phyloP scores from a whole-genome alignment of 225 moss, liverwort and hornwort genomes.

The Antitrichia curtipendula region DNA sequence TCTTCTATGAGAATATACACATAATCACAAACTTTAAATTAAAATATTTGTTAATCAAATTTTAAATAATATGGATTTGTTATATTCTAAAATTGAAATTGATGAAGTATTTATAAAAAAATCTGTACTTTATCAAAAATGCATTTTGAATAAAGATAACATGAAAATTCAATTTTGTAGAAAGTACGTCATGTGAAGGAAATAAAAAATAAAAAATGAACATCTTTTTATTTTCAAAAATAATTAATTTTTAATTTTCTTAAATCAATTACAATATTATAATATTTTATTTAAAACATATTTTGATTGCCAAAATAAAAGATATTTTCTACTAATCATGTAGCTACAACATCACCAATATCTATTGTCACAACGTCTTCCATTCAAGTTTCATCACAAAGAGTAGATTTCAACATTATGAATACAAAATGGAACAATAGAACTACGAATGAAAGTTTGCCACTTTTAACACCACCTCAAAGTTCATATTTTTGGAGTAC shows the following conservation, averaged over 20 bases:
- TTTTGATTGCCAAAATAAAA: background rate
- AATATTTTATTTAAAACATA: no score
- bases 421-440: constrained; percentile 44
- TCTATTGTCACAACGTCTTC: background rate
- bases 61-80: fast-evolving
- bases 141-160: no score
- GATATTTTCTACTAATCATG: background rate
- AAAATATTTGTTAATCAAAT: background rate
- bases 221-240: background rate
- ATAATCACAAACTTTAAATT: background rate
- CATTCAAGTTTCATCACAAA: constrained; percentile 10
- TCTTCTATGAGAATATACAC: no score
- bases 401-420: background rate
- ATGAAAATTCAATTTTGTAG: background rate
- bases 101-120: background rate
- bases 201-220: background rate
- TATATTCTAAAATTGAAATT: background rate
- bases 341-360: background rate
- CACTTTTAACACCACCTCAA: constrained; percentile 37
- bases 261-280: background rate
- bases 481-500: constrained; percentile 69
- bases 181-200: fast-evolving
- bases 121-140: no score
- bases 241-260: fast-evolving
- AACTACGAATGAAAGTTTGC: background rate